Evolutionary conservation across 768 basidiomycete species (phyloP).

Genomic region (Stropharia rugosoannulata): DNA sequence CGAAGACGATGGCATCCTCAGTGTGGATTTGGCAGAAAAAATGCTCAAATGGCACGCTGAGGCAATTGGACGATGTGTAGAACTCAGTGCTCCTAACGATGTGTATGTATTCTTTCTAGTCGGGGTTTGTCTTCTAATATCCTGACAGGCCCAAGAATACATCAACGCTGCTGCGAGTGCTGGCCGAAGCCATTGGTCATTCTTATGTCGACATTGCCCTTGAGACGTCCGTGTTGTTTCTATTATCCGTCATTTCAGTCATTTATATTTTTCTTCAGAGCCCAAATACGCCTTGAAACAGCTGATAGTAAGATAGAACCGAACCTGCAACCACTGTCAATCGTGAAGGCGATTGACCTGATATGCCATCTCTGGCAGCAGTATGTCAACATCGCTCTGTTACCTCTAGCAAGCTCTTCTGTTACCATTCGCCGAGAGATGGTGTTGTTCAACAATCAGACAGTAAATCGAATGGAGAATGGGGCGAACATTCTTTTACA

Average conservation of each 20-base stretch:
- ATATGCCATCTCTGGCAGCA: conserved; percentile 97
- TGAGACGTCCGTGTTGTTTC: conserved; percentile 70
- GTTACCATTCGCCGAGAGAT: conserved; percentile 91
- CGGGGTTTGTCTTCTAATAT: conserved; percentile 4
- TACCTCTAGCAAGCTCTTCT: conserved; percentile 83
- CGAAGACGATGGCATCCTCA: conserved; percentile 83
- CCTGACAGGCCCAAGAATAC: conserved; percentile 81
- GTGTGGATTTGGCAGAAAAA: conserved; percentile 75
- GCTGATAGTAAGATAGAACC: conserved; percentile 82
- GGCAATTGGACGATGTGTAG: conserved; percentile 91
- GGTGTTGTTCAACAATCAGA: conserved; percentile 88
- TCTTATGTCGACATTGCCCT: conserved; percentile 90
- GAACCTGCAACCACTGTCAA: conserved; percentile 61
- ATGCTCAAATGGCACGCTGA: conserved; percentile 99
- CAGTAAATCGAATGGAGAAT: conserved; percentile 81
- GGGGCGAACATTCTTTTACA: conserved; percentile 80
- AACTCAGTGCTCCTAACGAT: conserved; percentile 79
- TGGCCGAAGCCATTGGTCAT: conserved; percentile 83
- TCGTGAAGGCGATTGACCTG: conserved; percentile 75
- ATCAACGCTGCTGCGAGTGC: conserved; percentile 74
- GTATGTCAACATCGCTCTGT: conserved; percentile 86
- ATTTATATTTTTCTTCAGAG: conserved; percentile 41
- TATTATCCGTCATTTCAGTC: not conserved
- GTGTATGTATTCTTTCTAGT: conserved; percentile 56
- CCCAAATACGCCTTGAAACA: conserved; percentile 66